Evolutionary conservation across 2,329 filamentous ascomycete genomes (phyloP).

Genomic region (Apiospora hydei): DNA sequence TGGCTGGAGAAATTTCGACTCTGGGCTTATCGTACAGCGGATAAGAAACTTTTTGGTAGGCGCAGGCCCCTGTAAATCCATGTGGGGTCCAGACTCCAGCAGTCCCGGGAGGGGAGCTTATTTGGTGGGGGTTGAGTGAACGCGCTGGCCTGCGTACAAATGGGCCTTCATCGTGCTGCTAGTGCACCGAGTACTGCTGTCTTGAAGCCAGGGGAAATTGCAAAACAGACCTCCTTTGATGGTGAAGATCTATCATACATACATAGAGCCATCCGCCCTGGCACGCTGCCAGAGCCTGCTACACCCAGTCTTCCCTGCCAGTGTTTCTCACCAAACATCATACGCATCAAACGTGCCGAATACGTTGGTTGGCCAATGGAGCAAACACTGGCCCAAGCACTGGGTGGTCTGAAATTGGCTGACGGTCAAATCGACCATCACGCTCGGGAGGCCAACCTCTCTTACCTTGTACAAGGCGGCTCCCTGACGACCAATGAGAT

Average conservation of each 20-base stretch:
- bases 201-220: neutral
- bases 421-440: neutral
- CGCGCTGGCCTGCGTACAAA: neutral
- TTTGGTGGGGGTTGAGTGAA: neutral
- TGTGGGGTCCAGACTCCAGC: neutral
- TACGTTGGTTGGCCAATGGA: neutral
- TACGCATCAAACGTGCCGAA: no score
- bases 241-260: no score
- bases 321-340: neutral
- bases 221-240: no score
- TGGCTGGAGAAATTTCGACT: conserved; percentile 20
- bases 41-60: conserved; percentile 22
- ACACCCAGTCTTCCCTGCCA: neutral
- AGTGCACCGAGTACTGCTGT: no score
- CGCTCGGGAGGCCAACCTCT: conserved; percentile 10
- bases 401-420: neutral
- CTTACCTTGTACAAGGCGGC: neutral
- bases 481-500: conserved; percentile 6
- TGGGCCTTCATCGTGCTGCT: neutral
- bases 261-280: no score
- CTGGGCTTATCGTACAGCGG: neutral
- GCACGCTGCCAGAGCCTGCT: no score
- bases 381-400: neutral
- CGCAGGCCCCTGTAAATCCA: neutral
- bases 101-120: neutral